Percentiles rank a stretch among this genome's conserved stretches.
These are phyloP conservation scores for Aspergillus piperis DNA, from an alignment of 2,329 filamentous ascomycete genomes.

Conservation along the genomic window DNA sequence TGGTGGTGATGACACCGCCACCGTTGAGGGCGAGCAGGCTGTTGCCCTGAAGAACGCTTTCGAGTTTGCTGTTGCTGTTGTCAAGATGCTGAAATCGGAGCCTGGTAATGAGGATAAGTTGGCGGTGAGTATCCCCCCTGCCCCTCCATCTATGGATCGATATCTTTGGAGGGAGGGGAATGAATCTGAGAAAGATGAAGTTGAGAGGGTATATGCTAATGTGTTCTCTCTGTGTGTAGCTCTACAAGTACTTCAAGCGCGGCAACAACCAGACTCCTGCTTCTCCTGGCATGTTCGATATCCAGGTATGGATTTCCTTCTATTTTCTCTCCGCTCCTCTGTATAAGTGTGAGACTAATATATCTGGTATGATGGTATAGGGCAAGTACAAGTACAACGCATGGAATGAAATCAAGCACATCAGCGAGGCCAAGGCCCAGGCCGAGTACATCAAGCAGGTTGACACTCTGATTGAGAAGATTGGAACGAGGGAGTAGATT, in stretches of 20 bases:
- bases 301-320: slow-evolving; percentile 16
- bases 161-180: background rate
- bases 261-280: slow-evolving; percentile 15
- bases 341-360: background rate
- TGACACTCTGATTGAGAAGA: slow-evolving; percentile 68
- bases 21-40: slow-evolving; percentile 20
- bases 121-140: no score
- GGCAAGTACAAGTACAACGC: slow-evolving; percentile 77
- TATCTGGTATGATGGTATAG: slow-evolving; percentile 43
- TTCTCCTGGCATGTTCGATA: slow-evolving; percentile 19
- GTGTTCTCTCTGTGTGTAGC: background rate
- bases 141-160: background rate
- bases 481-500: slow-evolving; percentile 48
- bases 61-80: slow-evolving; percentile 34
- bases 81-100: slow-evolving; percentile 31
- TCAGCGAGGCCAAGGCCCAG: slow-evolving; percentile 69
- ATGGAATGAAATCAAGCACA: slow-evolving; percentile 71
- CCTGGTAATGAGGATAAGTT: slow-evolving; percentile 29
- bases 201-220: background rate
- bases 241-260: slow-evolving; percentile 26
- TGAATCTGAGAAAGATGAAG: background rate
- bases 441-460: slow-evolving; percentile 73
- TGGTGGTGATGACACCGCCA: slow-evolving; percentile 18
- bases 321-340: background rate
- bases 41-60: slow-evolving; percentile 32